A percentile compares a stretch with the other conserved stretches of the same genome.
Evolutionary conservation across 768 basidiomycete species (phyloP).

Genomic region (Daedaleopsis nitida): DNA sequence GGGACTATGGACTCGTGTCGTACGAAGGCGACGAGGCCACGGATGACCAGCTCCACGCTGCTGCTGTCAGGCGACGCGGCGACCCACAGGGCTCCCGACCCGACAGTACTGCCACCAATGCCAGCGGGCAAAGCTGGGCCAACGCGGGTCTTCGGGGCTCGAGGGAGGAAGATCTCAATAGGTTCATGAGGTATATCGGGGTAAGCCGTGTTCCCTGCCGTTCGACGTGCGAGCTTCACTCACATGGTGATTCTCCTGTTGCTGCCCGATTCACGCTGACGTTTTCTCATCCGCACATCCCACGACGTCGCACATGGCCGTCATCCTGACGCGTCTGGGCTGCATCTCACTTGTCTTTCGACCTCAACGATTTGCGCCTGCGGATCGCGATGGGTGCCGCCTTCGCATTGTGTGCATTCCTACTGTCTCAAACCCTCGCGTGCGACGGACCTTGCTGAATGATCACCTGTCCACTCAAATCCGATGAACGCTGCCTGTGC

Average conservation of each 20-base stretch:
- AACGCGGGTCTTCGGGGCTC: background rate
- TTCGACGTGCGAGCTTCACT: background rate
- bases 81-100: background rate
- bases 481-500: too few species aligned
- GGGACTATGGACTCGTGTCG: slow-evolving; percentile 44
- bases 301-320: too few species aligned
- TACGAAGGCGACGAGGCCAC: background rate
- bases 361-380: background rate
- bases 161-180: slow-evolving; percentile 13
- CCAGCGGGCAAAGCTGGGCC: background rate
- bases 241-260: background rate
- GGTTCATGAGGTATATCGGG: slow-evolving; percentile 23
- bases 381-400: slow-evolving; percentile 8
- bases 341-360: background rate
- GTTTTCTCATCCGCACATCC: too few species aligned
- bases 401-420: background rate
- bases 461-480: too few species aligned
- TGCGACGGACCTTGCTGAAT: slow-evolving; percentile 5
- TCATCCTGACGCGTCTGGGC: too few species aligned
- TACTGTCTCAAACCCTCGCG: slow-evolving; percentile 1
- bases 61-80: slow-evolving; percentile 1
- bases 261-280: background rate
- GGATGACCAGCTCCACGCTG: background rate
- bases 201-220: slow-evolving; percentile 8
- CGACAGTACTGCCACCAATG: background rate